These are phyloP conservation scores for Volutella citrinella DNA, from an alignment of 2,329 filamentous ascomycete species.

Conservation along the genomic window DNA sequence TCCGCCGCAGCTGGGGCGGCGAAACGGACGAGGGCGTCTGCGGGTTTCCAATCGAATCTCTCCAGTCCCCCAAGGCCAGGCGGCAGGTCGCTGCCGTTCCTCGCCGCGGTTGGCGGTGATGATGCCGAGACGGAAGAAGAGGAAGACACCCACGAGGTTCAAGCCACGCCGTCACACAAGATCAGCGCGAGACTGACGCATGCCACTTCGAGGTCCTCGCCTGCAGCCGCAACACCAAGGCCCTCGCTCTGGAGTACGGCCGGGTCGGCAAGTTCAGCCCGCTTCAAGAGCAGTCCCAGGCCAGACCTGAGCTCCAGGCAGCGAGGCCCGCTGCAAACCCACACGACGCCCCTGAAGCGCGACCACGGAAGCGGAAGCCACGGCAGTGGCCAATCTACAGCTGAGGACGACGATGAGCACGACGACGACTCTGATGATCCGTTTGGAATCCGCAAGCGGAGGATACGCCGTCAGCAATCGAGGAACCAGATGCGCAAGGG, in stretches of 20 bases:
- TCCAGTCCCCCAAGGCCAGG: slow-evolving; percentile 13
- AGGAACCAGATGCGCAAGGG: slow-evolving; percentile 24
- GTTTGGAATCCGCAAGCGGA: slow-evolving; percentile 33
- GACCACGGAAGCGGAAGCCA: too few relatives aligned
- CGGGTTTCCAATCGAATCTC: slow-evolving; percentile 22
- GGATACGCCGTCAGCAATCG: slow-evolving; percentile 28
- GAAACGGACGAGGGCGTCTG: slow-evolving; percentile 25
- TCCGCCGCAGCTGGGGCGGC: slow-evolving; percentile 16
- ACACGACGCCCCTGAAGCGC: too few relatives aligned
- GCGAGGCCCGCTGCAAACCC: too few relatives aligned
- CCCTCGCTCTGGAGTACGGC: slow-evolving; percentile 15
- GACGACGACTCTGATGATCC: slow-evolving; percentile 27
- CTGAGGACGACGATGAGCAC: too few relatives aligned
- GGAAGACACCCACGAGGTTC: too few relatives aligned
- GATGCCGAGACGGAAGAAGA: too few relatives aligned
- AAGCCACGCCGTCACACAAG: too few relatives aligned
- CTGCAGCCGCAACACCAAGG: slow-evolving; percentile 10
- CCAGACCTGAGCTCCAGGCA: slow-evolving; percentile 2
- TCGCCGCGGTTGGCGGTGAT: too few relatives aligned
- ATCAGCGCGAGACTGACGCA: too few relatives aligned
- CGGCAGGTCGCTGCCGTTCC: not conserved
- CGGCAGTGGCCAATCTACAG: too few relatives aligned
- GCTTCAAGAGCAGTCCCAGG: slow-evolving; percentile 6
- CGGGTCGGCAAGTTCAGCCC: slow-evolving; percentile 6
- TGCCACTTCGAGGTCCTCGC: slow-evolving; percentile 6